Conservation (phyloP, 257 asterid genomes). For the Salvia splendens region DNA sequence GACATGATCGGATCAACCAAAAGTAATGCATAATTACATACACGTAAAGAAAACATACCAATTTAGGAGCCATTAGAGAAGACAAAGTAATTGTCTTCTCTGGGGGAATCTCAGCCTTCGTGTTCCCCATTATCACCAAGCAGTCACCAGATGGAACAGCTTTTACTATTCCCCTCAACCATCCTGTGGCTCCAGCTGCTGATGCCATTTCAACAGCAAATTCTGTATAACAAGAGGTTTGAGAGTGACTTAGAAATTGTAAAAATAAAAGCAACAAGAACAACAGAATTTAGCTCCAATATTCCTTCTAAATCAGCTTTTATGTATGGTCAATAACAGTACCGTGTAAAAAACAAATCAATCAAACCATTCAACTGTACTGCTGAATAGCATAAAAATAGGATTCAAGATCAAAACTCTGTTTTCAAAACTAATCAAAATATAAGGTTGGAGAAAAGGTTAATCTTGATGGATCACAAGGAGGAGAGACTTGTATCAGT, state of each 20-base stretch:
- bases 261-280: background rate
- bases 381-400: background rate
- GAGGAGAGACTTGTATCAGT: background rate
- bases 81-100: slow-evolving; percentile 90
- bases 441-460: slow-evolving; percentile 3
- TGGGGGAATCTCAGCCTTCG: slow-evolving; percentile 83
- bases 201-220: slow-evolving; percentile 93
- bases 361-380: slow-evolving; percentile 10
- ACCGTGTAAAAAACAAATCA: slow-evolving; percentile 8
- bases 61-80: slow-evolving; percentile 82
- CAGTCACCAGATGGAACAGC: slow-evolving; percentile 96
- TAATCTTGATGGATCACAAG: background rate
- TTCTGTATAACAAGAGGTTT: slow-evolving; percentile 45
- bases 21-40: background rate
- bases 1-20: too few species aligned
- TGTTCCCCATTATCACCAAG: slow-evolving; percentile 76
- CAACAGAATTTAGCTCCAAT: background rate
- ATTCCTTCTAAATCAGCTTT: background rate
- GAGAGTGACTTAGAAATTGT: background rate
- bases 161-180: slow-evolving; percentile 90
- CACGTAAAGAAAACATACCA: slow-evolving; percentile 50
- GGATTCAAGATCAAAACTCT: slow-evolving; percentile 29
- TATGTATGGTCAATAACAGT: background rate
- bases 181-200: slow-evolving; percentile 72
- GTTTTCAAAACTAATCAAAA: background rate